Base-by-base conservation (phyloP, 2,329 filamentous ascomycete species). In the Phaeomoniella chlamydospora region DNA sequence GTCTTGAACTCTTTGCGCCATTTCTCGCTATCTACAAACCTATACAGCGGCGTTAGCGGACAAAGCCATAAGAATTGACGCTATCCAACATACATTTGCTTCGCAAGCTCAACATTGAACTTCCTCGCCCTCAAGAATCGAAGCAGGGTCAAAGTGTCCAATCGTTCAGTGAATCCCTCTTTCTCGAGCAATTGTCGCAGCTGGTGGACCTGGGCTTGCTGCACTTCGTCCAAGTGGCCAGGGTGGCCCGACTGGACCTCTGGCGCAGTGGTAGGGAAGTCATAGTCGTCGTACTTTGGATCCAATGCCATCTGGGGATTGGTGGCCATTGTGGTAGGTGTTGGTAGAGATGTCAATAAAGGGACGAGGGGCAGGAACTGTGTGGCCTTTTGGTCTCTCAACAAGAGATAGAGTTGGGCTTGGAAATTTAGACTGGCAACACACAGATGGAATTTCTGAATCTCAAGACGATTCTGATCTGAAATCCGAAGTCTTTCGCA, bases 231-330 rank as follows among this genome's bases (percentile, higher is more conserved):
- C 51, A 92, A 80, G 61, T 92, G 75, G 55, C 90, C 90, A 43
- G 88, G 79, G 59, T 94, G 86, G 45, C 90, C 90, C 49, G 68
- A 65, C 54, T 78, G 73, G 33, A 70, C 57, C 47, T 74, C 73
- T 37, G 81, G 73, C 33, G 84, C 75, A 43, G 73, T 79, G 45
- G 78, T 84, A 43, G 90, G 90, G 67, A 74, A 96, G 62, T 94
- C 87, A 62, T 90, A 96, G 67, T 92, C 60, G 65, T 96, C 90
- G 69, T 96, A 93, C 66, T 94, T 94, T 57, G 83, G 71, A 61
- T 93, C 78, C 50, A 85, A 61, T 47, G 65, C 58, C 47, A 68
- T 57, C 47, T 59, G 45, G 37, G 54, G 52, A 38, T 55, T 52
- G 19, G 53, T 47, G 19, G 15, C 10, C 11, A 18, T 18, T 17